Base-by-base conservation (phyloP, 345 rosid species). In the Eucalyptus erythrocorys region DNA sequence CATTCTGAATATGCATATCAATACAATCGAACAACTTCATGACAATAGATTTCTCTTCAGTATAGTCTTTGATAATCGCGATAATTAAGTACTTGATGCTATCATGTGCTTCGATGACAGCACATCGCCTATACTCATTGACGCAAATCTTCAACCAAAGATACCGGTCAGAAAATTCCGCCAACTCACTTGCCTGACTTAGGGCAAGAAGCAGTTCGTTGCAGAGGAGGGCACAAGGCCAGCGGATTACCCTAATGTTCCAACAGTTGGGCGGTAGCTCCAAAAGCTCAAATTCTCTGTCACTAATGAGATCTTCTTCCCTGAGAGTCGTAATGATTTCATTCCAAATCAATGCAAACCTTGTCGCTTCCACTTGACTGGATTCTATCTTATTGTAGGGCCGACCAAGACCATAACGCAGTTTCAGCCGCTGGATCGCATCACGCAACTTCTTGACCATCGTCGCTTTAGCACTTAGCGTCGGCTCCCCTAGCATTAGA, bases 261-360 rank as follows among this genome's bases (percentile, higher is more conserved):
- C 99, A 97, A 89, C 90, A 94, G 92, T 95, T 95, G 90, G 97
- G 96, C 7, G 97, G 95, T 91, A 97, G 91, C 89, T 96, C 98
- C 89, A 97, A 88, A 86, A 97, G 96, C 93, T 97, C 99, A 85
- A 92, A 87, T 88, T 97, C 99, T 89, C 90, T 87, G 91, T 97
- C 97, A 89, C 94, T 93, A 86, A 97, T 91, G 24, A 96, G 94
- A 91, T 96, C 99, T 92, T 97, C 99, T 91, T 97, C 99, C 92
- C 97, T 93, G 91, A 97, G 95, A 50, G 94, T 88, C 76, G 89
- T 85, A 49, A 97, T 91, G 85, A 97, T 95, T 93, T 95, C 98
- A 92, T 97, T 97, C 99, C 99, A 97, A 86, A 97, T 92, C 91
- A 95, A 85, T 45, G 99, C 99, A 93, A 97, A 97, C 93, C 94